A percentile compares a stretch with the other conserved stretches of the same genome.
These are phyloP conservation scores for Saccharum spontaneum DNA, from an alignment of 176 grass and related monocot genomes.

Conservation along the genomic window DNA sequence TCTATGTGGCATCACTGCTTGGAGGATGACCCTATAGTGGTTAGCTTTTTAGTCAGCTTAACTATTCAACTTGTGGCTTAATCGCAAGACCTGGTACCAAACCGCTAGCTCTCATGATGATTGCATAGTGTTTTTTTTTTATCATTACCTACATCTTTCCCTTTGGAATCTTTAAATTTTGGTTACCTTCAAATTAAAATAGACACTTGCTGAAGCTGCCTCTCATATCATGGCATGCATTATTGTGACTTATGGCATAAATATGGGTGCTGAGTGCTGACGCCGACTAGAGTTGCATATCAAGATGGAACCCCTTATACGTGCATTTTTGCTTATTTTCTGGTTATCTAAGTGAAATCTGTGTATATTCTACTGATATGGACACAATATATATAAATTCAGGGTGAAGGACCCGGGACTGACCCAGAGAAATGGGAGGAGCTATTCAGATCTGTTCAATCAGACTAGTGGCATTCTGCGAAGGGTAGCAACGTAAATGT, in stretches of 20 bases:
- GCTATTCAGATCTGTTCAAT: slow-evolving; percentile 60
- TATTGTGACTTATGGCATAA: not conserved
- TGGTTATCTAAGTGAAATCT: not conserved
- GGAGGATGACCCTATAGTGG: not conserved
- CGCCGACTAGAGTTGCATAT: not conserved
- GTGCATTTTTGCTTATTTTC: not conserved
- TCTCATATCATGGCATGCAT: not conserved
- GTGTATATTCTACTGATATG: slow-evolving; percentile 7
- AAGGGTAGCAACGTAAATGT: not conserved
- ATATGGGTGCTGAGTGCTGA: not conserved
- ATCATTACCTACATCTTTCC: too few relatives aligned
- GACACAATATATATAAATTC: slow-evolving; percentile 25
- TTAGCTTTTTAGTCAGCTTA: not conserved
- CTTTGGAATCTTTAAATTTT: not conserved
- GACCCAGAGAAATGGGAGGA: slow-evolving; percentile 81
- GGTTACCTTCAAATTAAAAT: not conserved
- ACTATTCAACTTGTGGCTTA: not conserved
- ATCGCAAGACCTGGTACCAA: not conserved
- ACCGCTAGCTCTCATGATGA: not conserved
- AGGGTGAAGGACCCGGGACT: slow-evolving; percentile 82
- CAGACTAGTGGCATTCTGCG: slow-evolving; percentile 30
- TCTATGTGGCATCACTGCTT: not conserved
- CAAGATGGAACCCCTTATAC: not conserved
- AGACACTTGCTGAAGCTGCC: not conserved
- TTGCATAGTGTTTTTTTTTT: not conserved